Percentiles rank a stretch among this genome's conserved stretches.
phyloP scores from a whole-genome alignment of 2,329 filamentous ascomycete species.

The Cercospora nicotianae region DNA sequence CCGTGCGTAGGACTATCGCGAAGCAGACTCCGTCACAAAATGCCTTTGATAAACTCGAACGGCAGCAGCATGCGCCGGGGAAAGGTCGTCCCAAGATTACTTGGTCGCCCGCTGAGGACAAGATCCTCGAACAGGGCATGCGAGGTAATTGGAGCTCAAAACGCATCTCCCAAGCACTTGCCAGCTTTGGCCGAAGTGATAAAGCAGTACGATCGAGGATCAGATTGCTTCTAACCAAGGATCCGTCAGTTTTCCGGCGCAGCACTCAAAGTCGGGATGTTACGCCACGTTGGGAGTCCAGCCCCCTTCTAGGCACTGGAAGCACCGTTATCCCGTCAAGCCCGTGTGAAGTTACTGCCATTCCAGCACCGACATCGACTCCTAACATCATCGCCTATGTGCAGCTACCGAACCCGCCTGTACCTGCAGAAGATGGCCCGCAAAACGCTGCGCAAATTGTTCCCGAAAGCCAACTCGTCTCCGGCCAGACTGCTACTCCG shows the following conservation, averaged over 20 bases:
- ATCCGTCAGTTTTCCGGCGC: not conserved
- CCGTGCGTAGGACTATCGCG: not conserved
- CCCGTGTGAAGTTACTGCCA: not conserved
- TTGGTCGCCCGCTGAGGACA: slow-evolving; percentile 15
- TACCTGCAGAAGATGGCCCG: not conserved
- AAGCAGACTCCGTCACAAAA: not conserved
- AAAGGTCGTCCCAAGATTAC: not conserved
- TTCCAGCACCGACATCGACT: not conserved
- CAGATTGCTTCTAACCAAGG: not conserved
- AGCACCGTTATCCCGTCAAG: not conserved
- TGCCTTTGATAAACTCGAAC: not conserved
- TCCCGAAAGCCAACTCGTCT: not conserved
- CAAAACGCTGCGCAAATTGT: not conserved
- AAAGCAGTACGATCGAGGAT: slow-evolving; percentile 6
- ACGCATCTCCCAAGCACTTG: slow-evolving; percentile 5
- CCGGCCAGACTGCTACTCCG: not conserved
- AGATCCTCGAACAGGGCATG: slow-evolving; percentile 14
- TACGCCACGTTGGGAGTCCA: not conserved
- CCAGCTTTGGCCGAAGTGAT: not conserved
- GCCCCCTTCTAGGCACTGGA: not conserved
- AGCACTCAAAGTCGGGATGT: not conserved
- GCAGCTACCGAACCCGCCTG: not conserved
- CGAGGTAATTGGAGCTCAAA: not conserved
- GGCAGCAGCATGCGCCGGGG: not conserved
- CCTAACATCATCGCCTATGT: not conserved